Evolutionary conservation across 495 filamentous ascomycete species (phyloP), one percentile per base, ranked within the genome.

Genomic region (Penicillium nucicola): DNA sequence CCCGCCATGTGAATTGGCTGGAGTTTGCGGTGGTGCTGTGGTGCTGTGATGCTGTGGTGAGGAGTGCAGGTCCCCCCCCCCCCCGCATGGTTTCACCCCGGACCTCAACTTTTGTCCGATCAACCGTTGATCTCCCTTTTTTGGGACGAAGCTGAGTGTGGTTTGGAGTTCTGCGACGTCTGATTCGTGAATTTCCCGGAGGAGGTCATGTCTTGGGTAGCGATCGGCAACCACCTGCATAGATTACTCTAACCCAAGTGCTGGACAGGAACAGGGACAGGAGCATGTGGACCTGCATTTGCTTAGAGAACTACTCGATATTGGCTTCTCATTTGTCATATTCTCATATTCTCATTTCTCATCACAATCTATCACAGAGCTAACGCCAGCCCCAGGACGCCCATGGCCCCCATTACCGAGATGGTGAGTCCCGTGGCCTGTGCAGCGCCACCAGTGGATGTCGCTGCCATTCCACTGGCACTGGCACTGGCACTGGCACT

Each of bases 301-400:
- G n/a, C n/a, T n/a, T n/a, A n/a, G n/a, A n/a, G n/a, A n/a, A n/a
- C n/a, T n/a, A n/a, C n/a, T n/a, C n/a, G n/a, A n/a, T n/a, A n/a
- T n/a, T n/a, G n/a, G n/a, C n/a, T n/a, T n/a, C n/a, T n/a, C n/a
- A n/a, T n/a, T n/a, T n/a, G n/a, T n/a, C n/a, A n/a, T n/a, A n/a
- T n/a, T n/a, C n/a, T n/a, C n/a, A n/a, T n/a, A n/a, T n/a, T 35
- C 44, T 15, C 47, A 28, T 50, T 10, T 50, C 48, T 43, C 39
- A 19, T 43, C 48, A 49, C 17, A 22, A 8, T 48, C 45, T 1
- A 43, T 54, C 50, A 65, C 43, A 67, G 42, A 41, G 46, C 58
- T 51, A 67, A 34, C 4, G 56, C 61, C 32, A 65, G 46, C 34
- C 64, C 64, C 15, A 62, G 52, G 22, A 67, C 44, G 33, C 61